These are phyloP conservation scores for Nyctanthes arbortristis DNA, from an alignment of 257 asterid species.

Conservation along the genomic window DNA sequence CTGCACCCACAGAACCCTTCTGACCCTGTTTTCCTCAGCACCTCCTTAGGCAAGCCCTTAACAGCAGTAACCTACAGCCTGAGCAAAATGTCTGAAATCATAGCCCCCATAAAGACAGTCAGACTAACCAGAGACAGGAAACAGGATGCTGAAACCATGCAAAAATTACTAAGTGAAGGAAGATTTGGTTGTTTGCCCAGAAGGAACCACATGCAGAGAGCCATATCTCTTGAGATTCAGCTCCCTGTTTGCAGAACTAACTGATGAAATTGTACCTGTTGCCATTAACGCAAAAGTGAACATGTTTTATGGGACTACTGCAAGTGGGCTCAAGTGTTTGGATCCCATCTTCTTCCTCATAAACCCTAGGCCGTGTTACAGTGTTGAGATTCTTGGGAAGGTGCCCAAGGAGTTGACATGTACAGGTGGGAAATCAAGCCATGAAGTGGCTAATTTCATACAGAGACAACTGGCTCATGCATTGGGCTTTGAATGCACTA, in stretches of 20 bases:
- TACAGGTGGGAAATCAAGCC: conserved; percentile 67
- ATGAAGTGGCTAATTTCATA: conserved; percentile 86
- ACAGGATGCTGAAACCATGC: conserved; percentile 61
- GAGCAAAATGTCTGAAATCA: conserved; percentile 76
- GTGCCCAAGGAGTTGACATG: conserved; percentile 64
- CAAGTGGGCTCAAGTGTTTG: conserved; percentile 84
- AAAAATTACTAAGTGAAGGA: conserved; percentile 56
- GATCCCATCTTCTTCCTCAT: conserved; percentile 82
- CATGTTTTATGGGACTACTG: conserved; percentile 96
- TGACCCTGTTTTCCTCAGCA: conserved; percentile 86
- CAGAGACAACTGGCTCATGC: conserved; percentile 67
- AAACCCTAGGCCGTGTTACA: conserved; percentile 74
- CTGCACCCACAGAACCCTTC: conserved; percentile 78
- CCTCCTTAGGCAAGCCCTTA: conserved; percentile 44
- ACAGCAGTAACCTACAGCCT: conserved; percentile 92
- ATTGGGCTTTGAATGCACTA: conserved; percentile 84
- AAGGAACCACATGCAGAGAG: conserved; percentile 96
- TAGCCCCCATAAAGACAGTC: conserved; percentile 74
- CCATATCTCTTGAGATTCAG: conserved; percentile 85
- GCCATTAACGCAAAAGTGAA: conserved; percentile 64
- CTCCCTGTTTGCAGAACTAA: conserved; percentile 78
- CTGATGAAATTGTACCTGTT: conserved; percentile 87
- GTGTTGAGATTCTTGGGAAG: conserved; percentile 50
- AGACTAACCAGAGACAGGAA: conserved; percentile 61
- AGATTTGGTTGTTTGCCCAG: conserved; percentile 87